Percentiles rank a stretch among this genome's conserved stretches.
Conservation (phyloP, 2,329 filamentous ascomycete genomes). For the Aspergillus piperis region DNA sequence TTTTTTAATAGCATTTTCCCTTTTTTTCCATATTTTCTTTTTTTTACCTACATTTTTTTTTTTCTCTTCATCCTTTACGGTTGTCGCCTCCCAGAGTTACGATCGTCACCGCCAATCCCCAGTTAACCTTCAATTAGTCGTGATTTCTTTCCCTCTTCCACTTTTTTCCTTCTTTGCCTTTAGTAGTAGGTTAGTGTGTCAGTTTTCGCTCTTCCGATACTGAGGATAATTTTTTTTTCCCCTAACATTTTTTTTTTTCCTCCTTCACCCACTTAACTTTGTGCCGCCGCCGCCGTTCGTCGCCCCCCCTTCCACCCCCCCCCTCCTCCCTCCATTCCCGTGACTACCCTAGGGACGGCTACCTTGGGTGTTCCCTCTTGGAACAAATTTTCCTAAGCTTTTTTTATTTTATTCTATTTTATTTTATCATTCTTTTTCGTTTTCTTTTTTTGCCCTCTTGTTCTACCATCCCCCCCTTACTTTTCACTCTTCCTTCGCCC, state of each 20-base stretch:
- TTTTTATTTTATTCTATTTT: conserved; percentile 18
- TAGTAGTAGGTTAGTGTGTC: conserved; percentile 10
- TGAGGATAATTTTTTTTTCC: conserved; percentile 10
- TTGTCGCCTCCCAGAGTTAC: conserved; percentile 26
- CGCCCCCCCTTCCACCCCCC: conserved; percentile 16
- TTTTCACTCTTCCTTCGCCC: conserved; percentile 16
- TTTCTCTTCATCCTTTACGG: conserved; percentile 3
- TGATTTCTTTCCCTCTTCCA: conserved; percentile 17
- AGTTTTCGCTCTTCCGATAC: conserved; percentile 12
- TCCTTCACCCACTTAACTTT: conserved; percentile 20
- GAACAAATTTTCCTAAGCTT: conserved; percentile 11
- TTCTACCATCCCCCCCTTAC: conserved; percentile 18
- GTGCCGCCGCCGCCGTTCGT: conserved; percentile 22
- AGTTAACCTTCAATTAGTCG: conserved; percentile 20
- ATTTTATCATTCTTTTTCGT: conserved; percentile 21
- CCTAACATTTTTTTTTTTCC: conserved; percentile 15
- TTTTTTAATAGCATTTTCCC: not conserved
- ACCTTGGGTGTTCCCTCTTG: conserved; percentile 23
- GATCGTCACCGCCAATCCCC: conserved; percentile 27
- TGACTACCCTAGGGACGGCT: conserved; percentile 19
- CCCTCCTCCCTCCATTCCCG: conserved; percentile 26
- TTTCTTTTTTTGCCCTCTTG: conserved; percentile 16
- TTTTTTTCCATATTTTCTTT: conserved; percentile 10
- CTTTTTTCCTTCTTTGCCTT: conserved; percentile 10
- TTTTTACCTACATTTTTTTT: conserved; percentile 10